Evolutionary conservation across 2,329 filamentous ascomycete species (phyloP).

Genomic region (Blastomyces percursus): DNA sequence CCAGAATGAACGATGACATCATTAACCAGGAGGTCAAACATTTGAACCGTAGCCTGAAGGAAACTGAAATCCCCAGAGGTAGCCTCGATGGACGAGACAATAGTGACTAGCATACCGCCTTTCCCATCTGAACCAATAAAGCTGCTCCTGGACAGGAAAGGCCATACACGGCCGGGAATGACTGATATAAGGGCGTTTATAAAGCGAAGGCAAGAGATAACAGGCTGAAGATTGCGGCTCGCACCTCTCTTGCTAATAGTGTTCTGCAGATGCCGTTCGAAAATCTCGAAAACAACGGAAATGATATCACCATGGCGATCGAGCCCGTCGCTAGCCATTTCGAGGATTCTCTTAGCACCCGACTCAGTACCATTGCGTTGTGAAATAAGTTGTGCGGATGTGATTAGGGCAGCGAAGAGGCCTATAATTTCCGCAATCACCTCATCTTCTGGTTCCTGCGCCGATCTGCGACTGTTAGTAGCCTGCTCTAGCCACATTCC

Average conservation of each 20-base stretch:
- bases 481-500: conserved; percentile 52
- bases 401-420: conserved; percentile 60
- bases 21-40: conserved; percentile 66
- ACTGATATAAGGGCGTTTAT: conserved; percentile 58
- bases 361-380: conserved; percentile 27
- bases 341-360: conserved; percentile 36
- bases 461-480: conserved; percentile 40
- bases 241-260: conserved; percentile 48
- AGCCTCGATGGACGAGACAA: conserved; percentile 75
- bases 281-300: conserved; percentile 68
- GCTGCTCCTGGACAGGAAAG: conserved; percentile 70
- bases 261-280: conserved; percentile 54
- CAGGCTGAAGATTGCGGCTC: conserved; percentile 54
- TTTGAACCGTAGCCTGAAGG: conserved; percentile 57
- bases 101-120: conserved; percentile 62
- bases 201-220: conserved; percentile 70
- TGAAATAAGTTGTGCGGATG: conserved; percentile 26
- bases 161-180: conserved; percentile 81
- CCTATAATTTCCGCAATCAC: conserved; percentile 62
- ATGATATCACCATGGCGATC: conserved; percentile 55
- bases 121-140: conserved; percentile 67
- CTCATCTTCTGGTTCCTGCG: conserved; percentile 45
- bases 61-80: conserved; percentile 66
- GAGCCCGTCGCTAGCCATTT: conserved; percentile 40
- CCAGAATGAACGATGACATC: conserved; percentile 54